Evolutionary conservation across 139 green algal species (phyloP).

Genomic region (Chlorella sorokiniana): DNA sequence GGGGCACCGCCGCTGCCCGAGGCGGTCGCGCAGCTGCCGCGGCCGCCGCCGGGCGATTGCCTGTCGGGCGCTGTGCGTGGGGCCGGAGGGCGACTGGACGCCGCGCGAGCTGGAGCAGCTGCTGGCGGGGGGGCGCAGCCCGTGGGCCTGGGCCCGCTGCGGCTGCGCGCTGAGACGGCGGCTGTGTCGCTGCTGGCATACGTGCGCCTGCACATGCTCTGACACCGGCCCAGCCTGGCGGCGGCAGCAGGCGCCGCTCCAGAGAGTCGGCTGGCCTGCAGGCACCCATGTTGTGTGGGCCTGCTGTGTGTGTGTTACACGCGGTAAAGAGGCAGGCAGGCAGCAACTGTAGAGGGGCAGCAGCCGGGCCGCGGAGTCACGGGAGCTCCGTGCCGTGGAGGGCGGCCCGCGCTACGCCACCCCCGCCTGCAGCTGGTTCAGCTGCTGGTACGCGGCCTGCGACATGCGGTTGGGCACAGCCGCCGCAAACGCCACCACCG

Average conservation of each 20-base stretch:
- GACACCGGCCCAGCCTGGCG: background rate
- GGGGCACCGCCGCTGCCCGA: slow-evolving; percentile 56
- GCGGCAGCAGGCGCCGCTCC: background rate
- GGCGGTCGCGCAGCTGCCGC: slow-evolving; percentile 25
- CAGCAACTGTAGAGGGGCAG: too few species aligned
- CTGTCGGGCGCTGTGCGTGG: slow-evolving; percentile 68
- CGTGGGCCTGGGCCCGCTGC: slow-evolving; percentile 73
- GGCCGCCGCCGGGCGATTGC: background rate
- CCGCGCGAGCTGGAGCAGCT: slow-evolving; percentile 65
- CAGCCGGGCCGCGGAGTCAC: too few species aligned
- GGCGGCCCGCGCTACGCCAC: slow-evolving; percentile 19
- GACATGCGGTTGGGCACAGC: slow-evolving; percentile 45
- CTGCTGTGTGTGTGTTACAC: too few species aligned
- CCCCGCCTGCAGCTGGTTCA: slow-evolving; percentile 50
- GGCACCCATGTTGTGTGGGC: too few species aligned
- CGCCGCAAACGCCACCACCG: slow-evolving; percentile 43
- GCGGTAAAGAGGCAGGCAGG: too few species aligned
- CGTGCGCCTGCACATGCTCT: slow-evolving; percentile 26
- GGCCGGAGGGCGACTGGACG: slow-evolving; percentile 92
- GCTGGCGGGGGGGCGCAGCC: slow-evolving; percentile 52
- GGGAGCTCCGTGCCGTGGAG: too few species aligned
- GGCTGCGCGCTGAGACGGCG: slow-evolving; percentile 88
- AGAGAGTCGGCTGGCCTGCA: too few species aligned
- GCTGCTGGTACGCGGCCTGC: slow-evolving; percentile 41
- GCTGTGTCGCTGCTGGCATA: slow-evolving; percentile 79